Conservation (phyloP, 345 rosid species). For the Luvunga scandens region DNA sequence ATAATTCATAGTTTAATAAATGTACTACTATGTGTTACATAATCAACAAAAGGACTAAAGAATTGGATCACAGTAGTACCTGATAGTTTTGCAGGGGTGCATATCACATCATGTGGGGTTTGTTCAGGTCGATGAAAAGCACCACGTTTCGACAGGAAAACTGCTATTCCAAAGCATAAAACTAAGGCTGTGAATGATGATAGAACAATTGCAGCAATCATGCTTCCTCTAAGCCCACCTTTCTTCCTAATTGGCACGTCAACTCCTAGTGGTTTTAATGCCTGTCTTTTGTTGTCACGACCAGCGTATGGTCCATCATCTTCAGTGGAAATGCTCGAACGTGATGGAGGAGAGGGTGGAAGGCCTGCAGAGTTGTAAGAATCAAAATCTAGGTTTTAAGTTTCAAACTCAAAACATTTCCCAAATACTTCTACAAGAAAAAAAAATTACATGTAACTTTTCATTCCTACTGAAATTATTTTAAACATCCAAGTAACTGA, state of each 20-base stretch:
- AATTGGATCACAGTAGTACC: slow-evolving; percentile 31
- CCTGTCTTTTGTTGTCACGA: slow-evolving; percentile 26
- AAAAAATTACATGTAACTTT: neutral
- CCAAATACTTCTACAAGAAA: neutral
- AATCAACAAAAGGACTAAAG: neutral
- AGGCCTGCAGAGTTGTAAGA: slow-evolving; percentile 35
- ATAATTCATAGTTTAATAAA: neutral
- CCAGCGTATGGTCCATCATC: slow-evolving; percentile 41
- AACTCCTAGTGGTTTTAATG: slow-evolving; percentile 61
- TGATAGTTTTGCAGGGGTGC: slow-evolving; percentile 34
- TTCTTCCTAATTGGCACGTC: slow-evolving; percentile 40
- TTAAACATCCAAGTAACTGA: neutral
- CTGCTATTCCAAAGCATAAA: slow-evolving; percentile 33
- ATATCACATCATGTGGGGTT: slow-evolving; percentile 11
- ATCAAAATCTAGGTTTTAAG: slow-evolving; percentile 1
- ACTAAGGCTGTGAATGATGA: slow-evolving; percentile 46
- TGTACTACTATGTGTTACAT: neutral
- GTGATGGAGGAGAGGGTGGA: slow-evolving; percentile 66
- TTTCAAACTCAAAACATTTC: neutral
- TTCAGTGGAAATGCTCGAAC: slow-evolving; percentile 26
- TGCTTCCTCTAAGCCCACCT: slow-evolving; percentile 34
- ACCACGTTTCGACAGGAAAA: slow-evolving; percentile 34
- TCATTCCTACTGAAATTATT: neutral
- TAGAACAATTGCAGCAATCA: slow-evolving; percentile 42
- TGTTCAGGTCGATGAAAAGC: slow-evolving; percentile 23